Base-by-base conservation (phyloP, 768 basidiomycete species). In the Lactarius tabidus region DNA sequence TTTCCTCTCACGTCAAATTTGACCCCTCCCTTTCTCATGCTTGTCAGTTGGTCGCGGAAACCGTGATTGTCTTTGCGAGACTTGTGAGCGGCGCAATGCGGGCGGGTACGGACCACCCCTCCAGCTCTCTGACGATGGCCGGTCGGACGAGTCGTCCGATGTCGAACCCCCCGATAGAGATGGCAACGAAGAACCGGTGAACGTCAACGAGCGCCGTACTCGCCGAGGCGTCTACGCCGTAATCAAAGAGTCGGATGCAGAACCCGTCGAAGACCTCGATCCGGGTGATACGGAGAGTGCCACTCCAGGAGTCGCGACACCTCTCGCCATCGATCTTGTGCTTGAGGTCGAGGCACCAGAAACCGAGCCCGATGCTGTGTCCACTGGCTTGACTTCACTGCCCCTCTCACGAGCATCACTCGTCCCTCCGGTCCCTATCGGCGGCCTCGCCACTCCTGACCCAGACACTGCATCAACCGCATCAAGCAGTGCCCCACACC, bases 191-290 rank as follows among this genome's bases (percentile, higher is more conserved):
- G 48, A 74, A 61, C 72, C 57, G 60, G 75, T 86, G 61, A 89
- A 93, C 70, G 76, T 91, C 66, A 88, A 93, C 71, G 91, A 92
- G 73, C 82, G 91, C 43, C 80, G 91, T 67, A 93, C 91, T 57
- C 85, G 91, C 35, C 82, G 91, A 48, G 90, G 91, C 36, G 91
- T 93, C 20, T 93, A 93, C 73, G 88, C 88, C 33, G 83, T 90
- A 45, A 75, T 87, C 67, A 79, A 85, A 26, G 84, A 85, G 58
- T 84, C 83, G 45, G 87, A 88, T 67, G 83, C 86, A 29, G 84
- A 81, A 84, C 70, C 85, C 38, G 79, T 77, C 23, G 78, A 77
- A 39, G 84, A 84, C 67, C 72, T 77, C 41, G 85, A 85, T 59
- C 75, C 75, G 26, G 79, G 23, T 6, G 48, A 65, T 72, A 74